Evolutionary conservation across 306 rosid species (phyloP), one percentile per base, ranked within the genome.

Genomic region (Begonia loranthoides): DNA sequence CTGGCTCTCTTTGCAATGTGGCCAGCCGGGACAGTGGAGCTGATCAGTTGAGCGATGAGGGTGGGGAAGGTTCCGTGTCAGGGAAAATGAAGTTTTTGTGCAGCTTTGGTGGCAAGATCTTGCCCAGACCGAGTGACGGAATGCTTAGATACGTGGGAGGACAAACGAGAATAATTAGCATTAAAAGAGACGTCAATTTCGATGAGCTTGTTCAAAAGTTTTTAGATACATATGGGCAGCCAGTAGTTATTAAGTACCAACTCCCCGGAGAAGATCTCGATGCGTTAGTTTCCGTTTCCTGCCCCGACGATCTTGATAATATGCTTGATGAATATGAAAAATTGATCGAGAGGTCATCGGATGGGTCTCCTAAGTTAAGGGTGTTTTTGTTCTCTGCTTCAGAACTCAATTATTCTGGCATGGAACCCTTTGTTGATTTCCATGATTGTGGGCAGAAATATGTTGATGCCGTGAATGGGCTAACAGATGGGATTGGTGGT

Each of bases 111-210:
- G 97, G 95, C 54, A 88, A 58, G 89, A 81, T 84, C 54, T 62
- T 81, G 52, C 95, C 95, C 39, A 79, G 95, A 66, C 95, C 93
- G 17, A 84, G 87, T 28, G 97, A 88, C 66, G 89, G 89, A 49
- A 58, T 73, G 79, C 54, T 88, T 79, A 88, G 97, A 65, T 88
- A 88, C 63, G 95, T 88, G 52, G 95, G 97, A 54, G 97, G 97
- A n/a, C 87, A 75, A 59, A 84, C 97, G 1, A 71, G 87, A 72
- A 84, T 89, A 59, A 77, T 84, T 53, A 77, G 95, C 71, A 80
- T 84, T 41, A 73, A 64, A 59, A 73, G 76, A 71, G 87, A 84
- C 45, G 80, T 79, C 66, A 73, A 73, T 66, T 72, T 75, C 66
- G 57, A 52, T 51, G 87, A 84, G 66, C 55, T 89, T 47, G 60